Evolutionary conservation across 768 basidiomycete genomes (phyloP), one percentile per base, ranked within the genome.

Genomic region (Lactifluus rugatus): DNA sequence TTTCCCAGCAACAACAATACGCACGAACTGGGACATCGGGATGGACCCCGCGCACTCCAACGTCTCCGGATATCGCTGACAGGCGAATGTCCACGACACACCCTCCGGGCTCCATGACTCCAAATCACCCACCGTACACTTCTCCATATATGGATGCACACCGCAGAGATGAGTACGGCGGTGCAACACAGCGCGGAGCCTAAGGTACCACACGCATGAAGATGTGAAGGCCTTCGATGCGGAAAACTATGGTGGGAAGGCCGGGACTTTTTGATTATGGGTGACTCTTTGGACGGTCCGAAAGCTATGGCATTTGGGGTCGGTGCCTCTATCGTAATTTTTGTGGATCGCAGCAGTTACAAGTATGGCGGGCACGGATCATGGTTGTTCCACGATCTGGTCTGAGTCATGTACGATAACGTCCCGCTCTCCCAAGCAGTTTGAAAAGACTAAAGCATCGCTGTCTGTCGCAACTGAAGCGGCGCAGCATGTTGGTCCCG

Each of bases 371-470:
- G 21, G 47, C n/a, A 36, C 32, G 41, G 57, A 54, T 58, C 57
- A 16, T 53, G 57, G 25, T 48, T 31, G 52, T 58, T 39, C 45
- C 52, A 49, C 49, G 53, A 31, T 48, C 47, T 59, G 23, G 41
- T 31, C 16, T 25, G 32, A 54, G 19, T 36, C 41, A 23, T 54
- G 58, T 59, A 59, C 53, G 52, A 59, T 58, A 54, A 31, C 37
- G 23, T 34, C 47, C 34, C 31, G n/a, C 57, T 52, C 44, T 48
- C 31, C 6, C 25, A 46, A 28, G 37, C 37, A 10, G 34, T 21
- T 47, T 31, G 54, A 39, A 47, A 26, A 45, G 28, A 31, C n/a
- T n/a, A n/a, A n/a, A n/a, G n/a, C n/a, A n/a, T n/a, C n/a, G n/a
- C n/a, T n/a, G n/a, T n/a, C n/a, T n/a, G n/a, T n/a, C n/a, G n/a